A percentile compares a stretch with the other conserved stretches of the same genome.
phyloP scores from a whole-genome alignment of 306 rosid species.

The Rubus parviflorus region DNA sequence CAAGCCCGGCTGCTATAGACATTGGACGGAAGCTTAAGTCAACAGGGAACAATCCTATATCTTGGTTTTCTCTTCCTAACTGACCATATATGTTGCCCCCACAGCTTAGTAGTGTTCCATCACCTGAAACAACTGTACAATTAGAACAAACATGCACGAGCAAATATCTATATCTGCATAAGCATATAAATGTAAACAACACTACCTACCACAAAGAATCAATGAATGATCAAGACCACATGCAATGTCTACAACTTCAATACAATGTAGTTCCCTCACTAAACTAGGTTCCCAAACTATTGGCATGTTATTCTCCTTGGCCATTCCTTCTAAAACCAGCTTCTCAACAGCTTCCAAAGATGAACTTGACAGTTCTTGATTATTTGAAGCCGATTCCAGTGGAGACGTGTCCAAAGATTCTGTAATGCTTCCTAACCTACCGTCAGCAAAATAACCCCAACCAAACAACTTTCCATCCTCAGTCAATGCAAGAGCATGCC shows the following conservation, averaged over 20 bases:
- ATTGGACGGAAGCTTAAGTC: conserved; percentile 45
- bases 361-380: conserved; percentile 32
- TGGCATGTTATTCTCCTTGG: conserved; percentile 75
- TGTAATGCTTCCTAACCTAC: conserved; percentile 71
- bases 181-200: conserved; percentile 18
- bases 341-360: conserved; percentile 64
- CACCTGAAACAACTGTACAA: conserved; percentile 50
- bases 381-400: conserved; percentile 37
- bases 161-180: conserved; percentile 12
- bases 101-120: conserved; percentile 66
- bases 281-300: conserved; percentile 77
- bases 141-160: conserved; percentile 17
- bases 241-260: conserved; percentile 69
- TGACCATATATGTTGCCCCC: conserved; percentile 85
- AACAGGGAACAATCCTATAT: conserved; percentile 72
- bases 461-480: conserved; percentile 83
- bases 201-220: conserved; percentile 67
- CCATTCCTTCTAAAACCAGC: conserved; percentile 66
- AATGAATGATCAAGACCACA: conserved; percentile 96
- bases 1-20: conserved; percentile 80
- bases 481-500: conserved; percentile 81
- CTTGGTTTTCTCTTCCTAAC: conserved; percentile 61
- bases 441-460: conserved; percentile 93
- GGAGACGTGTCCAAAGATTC: conserved; percentile 51
- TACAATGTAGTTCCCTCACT: conserved; percentile 54